Evolutionary conservation across 2,329 filamentous ascomycete species (phyloP).

Genomic region (Albophoma yamanashiensis): DNA sequence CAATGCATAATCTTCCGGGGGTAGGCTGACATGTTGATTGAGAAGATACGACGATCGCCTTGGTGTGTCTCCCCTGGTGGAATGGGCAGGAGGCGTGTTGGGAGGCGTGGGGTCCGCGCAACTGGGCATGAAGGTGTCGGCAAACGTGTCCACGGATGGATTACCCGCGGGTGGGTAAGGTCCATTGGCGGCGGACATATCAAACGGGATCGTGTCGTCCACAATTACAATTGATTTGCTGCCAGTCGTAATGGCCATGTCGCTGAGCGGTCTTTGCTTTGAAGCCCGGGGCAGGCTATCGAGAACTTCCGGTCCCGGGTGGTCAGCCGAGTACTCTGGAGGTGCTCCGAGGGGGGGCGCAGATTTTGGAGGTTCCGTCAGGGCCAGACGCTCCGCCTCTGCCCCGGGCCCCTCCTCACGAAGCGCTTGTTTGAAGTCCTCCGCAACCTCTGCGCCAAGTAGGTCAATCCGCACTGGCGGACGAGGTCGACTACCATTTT

Average conservation of each 20-base stretch:
- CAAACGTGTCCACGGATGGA: slow-evolving; percentile 41
- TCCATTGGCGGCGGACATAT: slow-evolving; percentile 39
- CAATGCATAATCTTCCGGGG: slow-evolving; percentile 26
- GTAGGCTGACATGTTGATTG: slow-evolving; percentile 31
- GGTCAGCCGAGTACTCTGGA: slow-evolving; percentile 31
- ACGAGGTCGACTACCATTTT: slow-evolving; percentile 33
- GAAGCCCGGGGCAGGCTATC: slow-evolving; percentile 21
- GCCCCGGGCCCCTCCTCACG: slow-evolving; percentile 52
- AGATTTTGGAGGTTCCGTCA: slow-evolving; percentile 12
- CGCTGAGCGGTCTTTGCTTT: slow-evolving; percentile 34
- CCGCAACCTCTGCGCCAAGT: slow-evolving; percentile 65
- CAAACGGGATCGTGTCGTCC: slow-evolving; percentile 49
- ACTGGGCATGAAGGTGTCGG: slow-evolving; percentile 37
- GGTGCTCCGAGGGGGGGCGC: slow-evolving; percentile 17
- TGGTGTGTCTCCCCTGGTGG: slow-evolving; percentile 30
- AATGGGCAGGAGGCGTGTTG: slow-evolving; percentile 44
- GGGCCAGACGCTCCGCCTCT: slow-evolving; percentile 11
- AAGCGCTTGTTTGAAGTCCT: slow-evolving; percentile 69
- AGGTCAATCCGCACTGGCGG: slow-evolving; percentile 65
- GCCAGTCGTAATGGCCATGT: slow-evolving; percentile 58
- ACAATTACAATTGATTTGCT: slow-evolving; percentile 88
- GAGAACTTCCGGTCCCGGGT: slow-evolving; percentile 28
- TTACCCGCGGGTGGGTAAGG: slow-evolving; percentile 28
- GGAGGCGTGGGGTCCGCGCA: slow-evolving; percentile 48
- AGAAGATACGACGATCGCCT: slow-evolving; percentile 45